Percentiles rank a stretch among this genome's conserved stretches.
phyloP scores from a whole-genome alignment of 768 basidiomycete species.

The Suillus variegatus region DNA sequence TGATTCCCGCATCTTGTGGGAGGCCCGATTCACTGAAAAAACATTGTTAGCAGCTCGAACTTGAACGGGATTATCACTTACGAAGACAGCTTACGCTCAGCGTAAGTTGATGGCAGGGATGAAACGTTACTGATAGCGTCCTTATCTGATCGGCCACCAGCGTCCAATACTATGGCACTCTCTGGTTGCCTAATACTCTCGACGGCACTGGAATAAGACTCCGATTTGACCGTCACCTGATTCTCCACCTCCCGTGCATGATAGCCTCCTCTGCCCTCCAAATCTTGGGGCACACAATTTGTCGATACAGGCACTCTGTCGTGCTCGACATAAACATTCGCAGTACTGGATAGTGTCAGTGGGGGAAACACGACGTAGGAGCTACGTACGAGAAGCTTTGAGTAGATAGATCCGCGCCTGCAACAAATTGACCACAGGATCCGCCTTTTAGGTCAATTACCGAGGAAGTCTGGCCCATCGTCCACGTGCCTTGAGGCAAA shows the following conservation, averaged over 20 bases:
- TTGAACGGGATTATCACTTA: not conserved
- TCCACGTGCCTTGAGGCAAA: no score
- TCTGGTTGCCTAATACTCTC: not conserved
- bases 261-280: no score
- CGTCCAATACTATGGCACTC: not conserved
- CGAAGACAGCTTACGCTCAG: not conserved
- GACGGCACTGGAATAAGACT: not conserved
- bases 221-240: no score
- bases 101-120: not conserved
- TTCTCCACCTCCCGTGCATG: no score
- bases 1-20: not conserved
- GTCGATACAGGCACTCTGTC: no score
- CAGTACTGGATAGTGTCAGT: not conserved
- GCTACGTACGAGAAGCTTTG: not conserved
- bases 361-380: not conserved
- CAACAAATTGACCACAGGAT: not conserved
- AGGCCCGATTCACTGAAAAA: not conserved
- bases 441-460: not conserved
- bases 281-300: no score
- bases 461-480: not conserved
- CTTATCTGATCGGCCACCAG: not conserved
- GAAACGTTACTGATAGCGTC: not conserved
- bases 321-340: not conserved
- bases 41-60: not conserved
- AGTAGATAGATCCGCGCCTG: not conserved